Evolutionary conservation across 331 rosid species (phyloP), one percentile per base, ranked within the genome.

Genomic region (Dryas integrifolia): DNA sequence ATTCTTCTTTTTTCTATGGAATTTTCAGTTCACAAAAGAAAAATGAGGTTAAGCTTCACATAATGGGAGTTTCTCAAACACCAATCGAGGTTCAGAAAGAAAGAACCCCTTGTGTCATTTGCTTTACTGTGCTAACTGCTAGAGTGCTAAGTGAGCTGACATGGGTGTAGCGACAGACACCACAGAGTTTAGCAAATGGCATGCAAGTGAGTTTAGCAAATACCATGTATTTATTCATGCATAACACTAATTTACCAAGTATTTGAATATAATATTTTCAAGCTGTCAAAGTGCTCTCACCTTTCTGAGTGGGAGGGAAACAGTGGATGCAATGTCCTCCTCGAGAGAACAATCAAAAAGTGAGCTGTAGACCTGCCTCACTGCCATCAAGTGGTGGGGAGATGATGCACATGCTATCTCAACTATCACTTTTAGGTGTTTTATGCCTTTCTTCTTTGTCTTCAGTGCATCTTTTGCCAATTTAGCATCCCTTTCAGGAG

Each of bases 331-430:
- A 77, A 95, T 87, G 67, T 92, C 98, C 81, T 95, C 99, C 80
- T 95, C 99, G 30, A 95, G 88, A 0, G 99, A 89, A 75, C 87
- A 81, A 67, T 90, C 87, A 58, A 73, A 92, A 21, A 90, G 86
- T 82, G 88, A 82, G 69, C 87, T 78, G 67, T 95, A 95, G 16
- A 82, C 85, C 78, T 87, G 86, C 82, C 98, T 92, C 71, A 95
- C 99, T 24, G 85, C 91, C 70, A 90, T 79, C 80, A 88, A 82
- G 83, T 95, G 98, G 83, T 85, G 82, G 52, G 99, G 96, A 76
- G 89, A 80, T 8, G 98, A 75, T 41, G 96, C 88, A 58, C 99
- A 95, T 5, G 98, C 87, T 79, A 95, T 85, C 89, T 92, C 99
- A 45, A 88, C 86, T 63, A 95, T 75, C 80, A 88, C 82, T 78